phyloP scores from a whole-genome alignment of 306 rosid species.

The Prosopis cineraria region DNA sequence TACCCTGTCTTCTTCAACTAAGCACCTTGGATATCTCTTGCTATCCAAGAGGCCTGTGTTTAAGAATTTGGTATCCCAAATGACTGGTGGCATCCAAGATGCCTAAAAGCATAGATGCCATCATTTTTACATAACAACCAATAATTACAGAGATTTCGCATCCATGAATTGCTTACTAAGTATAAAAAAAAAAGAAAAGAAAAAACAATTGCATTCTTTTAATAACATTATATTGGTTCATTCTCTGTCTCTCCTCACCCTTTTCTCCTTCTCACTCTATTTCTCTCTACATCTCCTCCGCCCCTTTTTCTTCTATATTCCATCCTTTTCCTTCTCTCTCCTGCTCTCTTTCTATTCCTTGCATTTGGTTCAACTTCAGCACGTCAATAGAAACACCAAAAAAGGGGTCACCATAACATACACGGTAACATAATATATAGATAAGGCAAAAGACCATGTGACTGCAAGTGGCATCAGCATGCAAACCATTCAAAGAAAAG shows the following conservation, averaged over 20 bases:
- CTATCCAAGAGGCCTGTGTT: not conserved
- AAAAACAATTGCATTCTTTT: not conserved
- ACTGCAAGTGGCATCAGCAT: constrained; percentile 29
- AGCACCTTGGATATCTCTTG: not conserved
- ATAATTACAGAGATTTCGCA: not conserved
- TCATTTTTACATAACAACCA: not conserved
- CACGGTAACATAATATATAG: not conserved
- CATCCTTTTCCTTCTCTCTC: not conserved
- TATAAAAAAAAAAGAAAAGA: not conserved
- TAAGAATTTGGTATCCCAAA: not conserved
- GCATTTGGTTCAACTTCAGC: not conserved
- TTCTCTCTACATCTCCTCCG: not conserved
- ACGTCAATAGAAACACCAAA: not conserved
- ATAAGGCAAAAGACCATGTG: constrained; percentile 2
- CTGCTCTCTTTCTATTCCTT: not conserved
- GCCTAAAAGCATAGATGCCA: not conserved
- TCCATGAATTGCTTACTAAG: not conserved
- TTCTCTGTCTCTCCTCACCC: not conserved
- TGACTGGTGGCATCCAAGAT: not conserved
- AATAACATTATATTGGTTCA: not conserved
- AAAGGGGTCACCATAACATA: not conserved
- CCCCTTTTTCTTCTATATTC: not conserved
- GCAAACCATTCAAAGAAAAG: constrained; percentile 28
- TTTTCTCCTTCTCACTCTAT: not conserved
- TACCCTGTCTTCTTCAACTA: not conserved